Conservation (phyloP, 768 basidiomycete genomes). For the Candolleomyces aberdarensis region DNA sequence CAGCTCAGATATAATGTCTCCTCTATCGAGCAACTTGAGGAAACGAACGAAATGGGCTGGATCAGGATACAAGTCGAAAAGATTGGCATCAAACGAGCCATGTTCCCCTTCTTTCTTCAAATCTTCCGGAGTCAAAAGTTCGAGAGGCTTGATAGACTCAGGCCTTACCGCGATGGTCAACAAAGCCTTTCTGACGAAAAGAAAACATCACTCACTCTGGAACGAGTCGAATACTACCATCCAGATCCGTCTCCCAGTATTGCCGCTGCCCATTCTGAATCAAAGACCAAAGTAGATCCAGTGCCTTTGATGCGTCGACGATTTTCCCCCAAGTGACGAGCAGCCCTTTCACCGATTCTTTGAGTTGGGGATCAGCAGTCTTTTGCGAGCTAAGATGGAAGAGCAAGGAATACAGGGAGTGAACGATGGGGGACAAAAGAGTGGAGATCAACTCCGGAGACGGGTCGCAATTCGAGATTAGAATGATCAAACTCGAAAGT, state of each 20-base stretch:
- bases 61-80: constrained; percentile 72
- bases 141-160: constrained; percentile 23
- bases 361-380: constrained; percentile 62
- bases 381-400: constrained; percentile 51
- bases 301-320: constrained; percentile 47
- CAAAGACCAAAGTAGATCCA: constrained; percentile 57
- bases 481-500: constrained; percentile 47
- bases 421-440: constrained; percentile 65
- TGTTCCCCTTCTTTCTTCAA: constrained; percentile 38
- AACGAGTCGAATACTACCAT: constrained; percentile 45
- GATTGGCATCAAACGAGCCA: constrained; percentile 47
- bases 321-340: constrained; percentile 77
- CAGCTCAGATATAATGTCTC: constrained; percentile 67
- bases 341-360: constrained; percentile 56
- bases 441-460: constrained; percentile 63
- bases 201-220: constrained; percentile 39
- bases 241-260: constrained; percentile 55
- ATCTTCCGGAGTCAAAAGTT: constrained; percentile 54
- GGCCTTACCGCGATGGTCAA: constrained; percentile 14
- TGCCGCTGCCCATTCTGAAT: constrained; percentile 44
- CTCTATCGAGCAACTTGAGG: constrained; percentile 60
- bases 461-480: constrained; percentile 77
- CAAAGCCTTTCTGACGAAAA: background rate
- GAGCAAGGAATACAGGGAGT: constrained; percentile 63
- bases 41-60: constrained; percentile 66